phyloP scores from a whole-genome alignment of 805 yeast genomes.

The Wickerhamiella qilinensis region DNA sequence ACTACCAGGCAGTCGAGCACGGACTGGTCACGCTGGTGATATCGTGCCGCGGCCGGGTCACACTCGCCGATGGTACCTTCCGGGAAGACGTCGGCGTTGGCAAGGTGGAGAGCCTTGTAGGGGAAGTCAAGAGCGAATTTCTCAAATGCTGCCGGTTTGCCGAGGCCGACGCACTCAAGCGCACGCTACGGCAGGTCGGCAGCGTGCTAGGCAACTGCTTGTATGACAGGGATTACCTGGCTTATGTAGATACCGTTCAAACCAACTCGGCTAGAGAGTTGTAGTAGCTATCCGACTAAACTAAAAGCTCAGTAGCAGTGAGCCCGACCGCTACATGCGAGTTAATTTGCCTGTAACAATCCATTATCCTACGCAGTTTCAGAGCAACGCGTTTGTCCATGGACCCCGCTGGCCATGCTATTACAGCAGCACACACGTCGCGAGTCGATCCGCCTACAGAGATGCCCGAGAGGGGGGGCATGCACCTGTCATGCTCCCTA shows the following conservation, averaged over 20 bases:
- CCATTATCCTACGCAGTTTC: neutral
- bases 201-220: conserved; percentile 44
- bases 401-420: no score
- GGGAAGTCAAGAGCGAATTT: neutral
- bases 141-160: neutral
- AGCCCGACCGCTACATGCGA: no score
- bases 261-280: no score
- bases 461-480: no score
- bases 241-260: neutral
- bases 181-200: conserved; percentile 68
- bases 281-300: no score
- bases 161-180: conserved; percentile 61
- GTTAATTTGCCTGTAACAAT: no score
- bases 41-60: neutral
- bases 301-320: no score
- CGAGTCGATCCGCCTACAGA: no score
- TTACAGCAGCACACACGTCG: no score
- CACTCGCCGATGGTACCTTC: neutral
- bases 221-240: conserved; percentile 18
- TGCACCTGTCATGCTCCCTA: no score
- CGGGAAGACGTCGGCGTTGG: neutral
- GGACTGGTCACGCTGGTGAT: neutral
- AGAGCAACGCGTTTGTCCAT: neutral
- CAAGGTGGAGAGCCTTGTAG: neutral
- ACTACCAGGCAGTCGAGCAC: neutral